Evolutionary conservation across 106 monocot genomes (phyloP), one percentile per base, ranked within the genome.

Genomic region (Posidonia australis): DNA sequence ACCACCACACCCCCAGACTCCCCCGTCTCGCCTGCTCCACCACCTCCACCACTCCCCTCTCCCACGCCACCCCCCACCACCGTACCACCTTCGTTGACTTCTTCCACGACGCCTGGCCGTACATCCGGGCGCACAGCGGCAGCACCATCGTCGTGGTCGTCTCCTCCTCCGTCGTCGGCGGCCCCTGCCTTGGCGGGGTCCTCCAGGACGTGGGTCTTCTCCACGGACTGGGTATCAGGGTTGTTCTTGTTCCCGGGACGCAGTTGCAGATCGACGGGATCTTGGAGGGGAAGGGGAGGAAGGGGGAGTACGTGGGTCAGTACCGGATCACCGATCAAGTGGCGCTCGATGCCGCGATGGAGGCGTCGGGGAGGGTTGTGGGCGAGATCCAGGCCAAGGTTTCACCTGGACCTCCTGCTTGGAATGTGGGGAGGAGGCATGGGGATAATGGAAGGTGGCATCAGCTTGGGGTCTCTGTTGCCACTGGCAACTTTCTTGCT

Each of bases 41-140:
- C 45, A 0, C 45, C 45, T 10, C 45, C 45, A 45, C 45, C 45
- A 45, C 45, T 14, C 9, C 45, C 0, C n/a, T n/a, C n/a, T n/a
- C n/a, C n/a, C n/a, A n/a, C n/a, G 14, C 45, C 45, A 1, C 0
- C 45, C 12, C 9, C 45, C 0, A 45, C 45, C 45, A 45, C 45
- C 45, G 14, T 14, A n/a, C n/a, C n/a, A n/a, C n/a, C n/a, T 45
- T 45, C 45, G 45, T 45, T 14, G 9, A 9, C 52, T 52, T 10
- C 14, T 86, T 92, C 64, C 62, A 81, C 10, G 77, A 84, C 66
- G 78, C 86, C 1, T 91, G 91, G 91, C 83, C 86, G 14, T 86
- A 27, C 25, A 65, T 48, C 1, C 11, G 44, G 46, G 44, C 46
- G 13, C 64, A 65, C 47, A 17, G 47, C 16, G 47, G 46, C 3